Evolutionary conservation across 169 alveolate genomes (phyloP).

Genomic region (Eimeria tenella): DNA sequence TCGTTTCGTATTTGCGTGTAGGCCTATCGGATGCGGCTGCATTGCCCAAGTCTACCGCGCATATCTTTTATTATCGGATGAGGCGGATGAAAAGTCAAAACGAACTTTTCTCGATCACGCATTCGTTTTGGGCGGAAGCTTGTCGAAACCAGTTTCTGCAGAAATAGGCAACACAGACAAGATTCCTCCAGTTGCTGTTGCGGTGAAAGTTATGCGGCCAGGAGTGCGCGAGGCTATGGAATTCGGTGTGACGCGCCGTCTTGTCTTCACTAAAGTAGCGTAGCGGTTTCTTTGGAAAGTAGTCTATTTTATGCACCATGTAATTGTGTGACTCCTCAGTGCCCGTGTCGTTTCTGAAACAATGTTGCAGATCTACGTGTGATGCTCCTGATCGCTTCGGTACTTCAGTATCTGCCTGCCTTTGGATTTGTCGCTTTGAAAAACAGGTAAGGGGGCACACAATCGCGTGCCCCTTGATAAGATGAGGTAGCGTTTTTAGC

Average conservation of each 20-base stretch:
- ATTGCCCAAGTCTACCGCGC: slow-evolving; percentile 78
- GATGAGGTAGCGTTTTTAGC: no score
- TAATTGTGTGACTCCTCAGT: not conserved
- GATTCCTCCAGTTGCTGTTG: slow-evolving; percentile 71
- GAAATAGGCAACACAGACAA: slow-evolving; percentile 24
- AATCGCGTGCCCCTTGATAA: not conserved
- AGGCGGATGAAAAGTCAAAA: slow-evolving; percentile 20
- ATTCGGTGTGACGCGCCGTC: slow-evolving; percentile 69
- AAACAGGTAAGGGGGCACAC: slow-evolving; percentile 51
- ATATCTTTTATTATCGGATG: slow-evolving; percentile 41
- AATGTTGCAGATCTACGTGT: slow-evolving; percentile 46
- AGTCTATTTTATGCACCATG: not conserved
- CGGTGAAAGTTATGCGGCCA: slow-evolving; percentile 72
- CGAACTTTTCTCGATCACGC: slow-evolving; percentile 54
- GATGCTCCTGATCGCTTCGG: slow-evolving; percentile 60
- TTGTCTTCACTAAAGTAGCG: not conserved
- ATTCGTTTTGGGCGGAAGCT: slow-evolving; percentile 56
- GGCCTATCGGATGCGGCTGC: slow-evolving; percentile 79
- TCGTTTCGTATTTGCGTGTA: slow-evolving; percentile 10
- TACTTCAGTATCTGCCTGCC: slow-evolving; percentile 50
- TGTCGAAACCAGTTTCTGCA: slow-evolving; percentile 14
- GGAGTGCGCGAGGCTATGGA: slow-evolving; percentile 74
- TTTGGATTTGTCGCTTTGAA: slow-evolving; percentile 60
- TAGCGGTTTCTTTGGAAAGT: not conserved
- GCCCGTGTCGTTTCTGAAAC: slow-evolving; percentile 9